phyloP scores from a whole-genome alignment of 345 rosid genomes.

The Gossypium stocksii region DNA sequence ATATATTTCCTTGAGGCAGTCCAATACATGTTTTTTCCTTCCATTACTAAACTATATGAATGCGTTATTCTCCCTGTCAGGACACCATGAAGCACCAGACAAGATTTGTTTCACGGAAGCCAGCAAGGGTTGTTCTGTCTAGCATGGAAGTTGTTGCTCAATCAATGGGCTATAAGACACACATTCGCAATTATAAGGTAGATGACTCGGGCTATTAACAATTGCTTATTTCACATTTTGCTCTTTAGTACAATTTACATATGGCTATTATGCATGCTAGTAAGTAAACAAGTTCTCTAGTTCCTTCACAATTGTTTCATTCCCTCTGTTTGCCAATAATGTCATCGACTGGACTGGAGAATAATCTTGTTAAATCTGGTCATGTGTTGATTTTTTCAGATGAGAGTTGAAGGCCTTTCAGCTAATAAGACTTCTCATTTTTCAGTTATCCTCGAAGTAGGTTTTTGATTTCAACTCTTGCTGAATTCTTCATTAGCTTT shows the following conservation, averaged over 20 bases:
- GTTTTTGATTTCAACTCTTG: background rate
- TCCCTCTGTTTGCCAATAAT: background rate
- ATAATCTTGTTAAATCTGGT: slow-evolving; percentile 5
- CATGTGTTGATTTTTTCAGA: slow-evolving; percentile 40
- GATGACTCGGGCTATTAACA: background rate
- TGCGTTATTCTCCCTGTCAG: slow-evolving; percentile 32
- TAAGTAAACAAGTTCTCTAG: background rate
- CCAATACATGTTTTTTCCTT: slow-evolving; percentile 2
- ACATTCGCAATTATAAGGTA: slow-evolving; percentile 93
- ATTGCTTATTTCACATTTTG: background rate
- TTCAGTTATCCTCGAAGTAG: slow-evolving; percentile 80
- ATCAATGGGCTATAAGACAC: slow-evolving; percentile 97
- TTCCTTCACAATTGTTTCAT: background rate
- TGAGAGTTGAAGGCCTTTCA: slow-evolving; percentile 95
- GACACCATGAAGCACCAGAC: slow-evolving; percentile 79
- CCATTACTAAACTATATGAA: background rate
- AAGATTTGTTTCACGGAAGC: slow-evolving; percentile 77
- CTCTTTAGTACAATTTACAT: background rate
- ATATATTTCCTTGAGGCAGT: background rate
- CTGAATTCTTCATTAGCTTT: background rate
- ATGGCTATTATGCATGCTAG: background rate
- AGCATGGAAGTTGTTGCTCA: slow-evolving; percentile 99
- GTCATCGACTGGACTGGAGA: background rate
- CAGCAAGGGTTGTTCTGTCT: slow-evolving; percentile 80
- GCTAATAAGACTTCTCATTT: slow-evolving; percentile 59